Base-by-base conservation (phyloP, 495 filamentous ascomycete species). In the Talaromyces thailandensis region DNA sequence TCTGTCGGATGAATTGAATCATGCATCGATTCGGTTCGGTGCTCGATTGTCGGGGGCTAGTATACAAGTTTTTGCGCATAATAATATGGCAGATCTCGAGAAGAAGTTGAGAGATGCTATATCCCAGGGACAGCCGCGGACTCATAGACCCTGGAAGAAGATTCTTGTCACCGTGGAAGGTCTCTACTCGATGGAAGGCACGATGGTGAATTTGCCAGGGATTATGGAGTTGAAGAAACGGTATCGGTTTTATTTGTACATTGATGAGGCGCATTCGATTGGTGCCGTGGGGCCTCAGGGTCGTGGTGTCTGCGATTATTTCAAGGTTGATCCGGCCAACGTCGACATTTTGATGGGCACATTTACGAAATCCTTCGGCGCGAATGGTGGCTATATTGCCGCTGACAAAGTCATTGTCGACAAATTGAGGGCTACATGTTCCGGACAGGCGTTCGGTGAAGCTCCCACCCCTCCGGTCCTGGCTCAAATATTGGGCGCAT, bases 341-440 rank as follows among this genome's bases (percentile, higher is more conserved):
- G 82, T 95, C 51, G 92, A 96, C 71, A 89, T 96, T 64, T 83
- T 96, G 50, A 96, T 96, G 91, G 92, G 92, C 63, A 96, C 92
- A 18, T 78, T 96, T 63, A 96, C 92, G 55, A 96, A 96, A 73
- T 93, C 91, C 3, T 96, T 96, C 68, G 92, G 92, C 65, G 92
- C 91, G 64, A 96, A 96, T 68, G 92, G 92, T 68, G 92, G 92
- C 53, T 96, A 95, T 70, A 76, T 96, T 62, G 89, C 91, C 4
- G 91, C 84, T 9, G 84, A 90, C 59, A 91, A 92, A 72, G 78
- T 84, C 62, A 86, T 95, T 69, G 89, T 96, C 66, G 88, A 91
- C 69, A 92, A 92, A 70, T 81, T 96, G 48, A 82, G 87, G 57
- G 79, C 79, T 66, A 86, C 84, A 32, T 93, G 94, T 69, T 88